phyloP scores from a whole-genome alignment of 305 asterid species.

The Solanum chacoense region DNA sequence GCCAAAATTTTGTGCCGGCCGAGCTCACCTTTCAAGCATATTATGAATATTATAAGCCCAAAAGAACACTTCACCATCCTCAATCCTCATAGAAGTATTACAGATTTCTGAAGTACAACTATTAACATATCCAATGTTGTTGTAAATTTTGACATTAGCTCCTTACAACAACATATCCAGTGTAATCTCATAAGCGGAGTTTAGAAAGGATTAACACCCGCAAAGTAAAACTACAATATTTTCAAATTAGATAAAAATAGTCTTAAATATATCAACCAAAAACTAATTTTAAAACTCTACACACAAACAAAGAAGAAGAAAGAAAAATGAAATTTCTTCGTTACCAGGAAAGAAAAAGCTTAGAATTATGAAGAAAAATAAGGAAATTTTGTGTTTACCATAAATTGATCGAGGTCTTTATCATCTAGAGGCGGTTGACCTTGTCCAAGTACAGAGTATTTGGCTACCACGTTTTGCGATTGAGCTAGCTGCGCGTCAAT shows the following conservation, averaged over 20 bases:
- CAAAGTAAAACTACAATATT: not conserved
- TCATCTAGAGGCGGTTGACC: slow-evolving; percentile 47
- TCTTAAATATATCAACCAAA: not conserved
- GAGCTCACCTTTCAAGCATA: not conserved
- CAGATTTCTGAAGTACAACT: not conserved
- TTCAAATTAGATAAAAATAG: not conserved
- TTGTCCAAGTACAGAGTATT: slow-evolving; percentile 65
- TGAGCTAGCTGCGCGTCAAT: slow-evolving; percentile 70
- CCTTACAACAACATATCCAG: not conserved
- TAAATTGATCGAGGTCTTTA: slow-evolving; percentile 74
- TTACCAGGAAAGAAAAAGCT: not conserved
- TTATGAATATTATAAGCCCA: not conserved
- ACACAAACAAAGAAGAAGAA: not conserved
- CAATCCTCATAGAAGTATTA: not conserved
- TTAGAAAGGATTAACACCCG: not conserved
- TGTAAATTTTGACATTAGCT: not conserved
- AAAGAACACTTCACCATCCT: not conserved
- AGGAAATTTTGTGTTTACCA: slow-evolving; percentile 24
- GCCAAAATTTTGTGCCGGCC: not conserved
- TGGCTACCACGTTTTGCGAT: slow-evolving; percentile 78
- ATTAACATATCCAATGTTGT: not conserved
- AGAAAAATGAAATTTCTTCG: not conserved
- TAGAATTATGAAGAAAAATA: not conserved
- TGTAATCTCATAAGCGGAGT: not conserved
- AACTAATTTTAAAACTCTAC: not conserved